These are phyloP conservation scores for Didymella arachidicola DNA, from an alignment of 2,329 filamentous ascomycete genomes.

Conservation along the genomic window DNA sequence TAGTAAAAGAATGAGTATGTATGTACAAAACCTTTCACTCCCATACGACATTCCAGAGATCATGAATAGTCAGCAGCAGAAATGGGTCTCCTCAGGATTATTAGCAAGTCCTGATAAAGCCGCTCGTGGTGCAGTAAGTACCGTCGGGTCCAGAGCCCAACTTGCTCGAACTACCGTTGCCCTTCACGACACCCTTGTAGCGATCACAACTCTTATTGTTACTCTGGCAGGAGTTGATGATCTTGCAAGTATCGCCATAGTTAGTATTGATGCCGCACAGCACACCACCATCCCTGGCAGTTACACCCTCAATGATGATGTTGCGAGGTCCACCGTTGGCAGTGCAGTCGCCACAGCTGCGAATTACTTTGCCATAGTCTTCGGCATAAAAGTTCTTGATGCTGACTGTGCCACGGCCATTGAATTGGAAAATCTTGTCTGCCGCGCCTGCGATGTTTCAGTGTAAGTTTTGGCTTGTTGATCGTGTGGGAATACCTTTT, in stretches of 20 bases:
- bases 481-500: neutral
- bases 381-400: slow-evolving; percentile 34
- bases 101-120: neutral
- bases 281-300: slow-evolving; percentile 29
- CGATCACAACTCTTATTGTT: slow-evolving; percentile 23
- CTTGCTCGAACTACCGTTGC: slow-evolving; percentile 20
- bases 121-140: slow-evolving; percentile 12
- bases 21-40: neutral
- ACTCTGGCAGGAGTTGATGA: slow-evolving; percentile 23
- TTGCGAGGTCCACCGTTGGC: slow-evolving; percentile 55
- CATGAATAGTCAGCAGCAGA: neutral
- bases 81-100: neutral
- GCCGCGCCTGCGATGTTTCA: slow-evolving; percentile 12
- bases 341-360: slow-evolving; percentile 27
- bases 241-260: slow-evolving; percentile 41
- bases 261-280: slow-evolving; percentile 55
- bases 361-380: slow-evolving; percentile 33
- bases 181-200: slow-evolving; percentile 26
- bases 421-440: slow-evolving; percentile 38
- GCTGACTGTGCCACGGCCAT: slow-evolving; percentile 32
- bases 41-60: neutral
- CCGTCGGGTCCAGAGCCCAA: slow-evolving; percentile 25
- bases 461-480: neutral
- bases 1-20: neutral
- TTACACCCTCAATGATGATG: slow-evolving; percentile 50